phyloP scores from a whole-genome alignment of 352 stramenopile species.

The Hyphochytrium catenoides region DNA sequence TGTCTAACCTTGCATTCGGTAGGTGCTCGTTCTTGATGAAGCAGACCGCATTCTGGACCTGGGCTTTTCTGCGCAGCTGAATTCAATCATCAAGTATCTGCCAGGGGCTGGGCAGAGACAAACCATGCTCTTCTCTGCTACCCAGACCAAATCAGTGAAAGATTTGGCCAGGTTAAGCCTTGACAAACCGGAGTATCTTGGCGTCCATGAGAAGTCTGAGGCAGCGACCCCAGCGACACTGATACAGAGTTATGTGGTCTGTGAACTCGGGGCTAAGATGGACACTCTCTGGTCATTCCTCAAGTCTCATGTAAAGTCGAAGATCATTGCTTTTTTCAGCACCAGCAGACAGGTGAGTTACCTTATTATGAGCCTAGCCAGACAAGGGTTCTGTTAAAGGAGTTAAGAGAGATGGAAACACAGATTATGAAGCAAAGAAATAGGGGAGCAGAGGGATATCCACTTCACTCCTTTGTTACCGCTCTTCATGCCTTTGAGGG shows the following conservation, averaged over 20 bases:
- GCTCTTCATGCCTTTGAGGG: no score
- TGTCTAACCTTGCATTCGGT: neutral
- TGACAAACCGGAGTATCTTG: constrained; percentile 85
- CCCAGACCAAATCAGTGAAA: constrained; percentile 90
- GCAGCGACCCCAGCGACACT: constrained; percentile 74
- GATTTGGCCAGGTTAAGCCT: constrained; percentile 86
- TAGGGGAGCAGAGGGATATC: no score
- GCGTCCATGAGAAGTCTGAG: constrained; percentile 75
- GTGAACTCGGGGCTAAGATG: constrained; percentile 81
- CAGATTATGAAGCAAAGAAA: no score
- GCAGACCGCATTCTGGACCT: constrained; percentile 97
- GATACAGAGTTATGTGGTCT: constrained; percentile 86
- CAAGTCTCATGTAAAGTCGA: constrained; percentile 92
- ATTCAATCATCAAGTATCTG: constrained; percentile 86
- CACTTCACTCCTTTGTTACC: no score
- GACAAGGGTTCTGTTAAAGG: no score
- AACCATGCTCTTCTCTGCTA: constrained; percentile 90
- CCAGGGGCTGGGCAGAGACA: constrained; percentile 55
- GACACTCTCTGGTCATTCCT: constrained; percentile 95
- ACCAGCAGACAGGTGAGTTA: constrained; percentile 71
- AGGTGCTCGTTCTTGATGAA: constrained; percentile 93
- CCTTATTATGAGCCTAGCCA: no score
- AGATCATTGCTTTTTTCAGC: constrained; percentile 95
- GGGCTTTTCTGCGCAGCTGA: constrained; percentile 96
- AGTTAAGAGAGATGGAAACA: no score